Evolutionary conservation across 2,329 filamentous ascomycete species (phyloP), one percentile per base, ranked within the genome.

Genomic region (Trichoderma brevicompactum): DNA sequence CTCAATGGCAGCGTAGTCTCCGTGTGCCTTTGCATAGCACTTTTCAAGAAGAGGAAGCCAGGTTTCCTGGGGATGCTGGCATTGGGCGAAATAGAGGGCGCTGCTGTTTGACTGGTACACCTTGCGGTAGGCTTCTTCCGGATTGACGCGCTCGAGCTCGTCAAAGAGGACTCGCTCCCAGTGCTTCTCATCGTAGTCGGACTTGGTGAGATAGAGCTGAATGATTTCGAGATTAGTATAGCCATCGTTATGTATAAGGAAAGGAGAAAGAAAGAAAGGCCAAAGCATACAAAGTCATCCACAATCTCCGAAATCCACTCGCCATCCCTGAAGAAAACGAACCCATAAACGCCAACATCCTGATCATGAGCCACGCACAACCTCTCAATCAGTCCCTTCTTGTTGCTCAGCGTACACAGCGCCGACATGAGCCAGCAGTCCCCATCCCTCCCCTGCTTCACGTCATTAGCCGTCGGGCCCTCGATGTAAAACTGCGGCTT

Each of bases 381-480:
- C 62, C 80, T 84, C 74, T 93, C 87, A 61, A 95, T 91, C 67
- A 94, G 76, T 0, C 85, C 87, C 19, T 85, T 79, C 75, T 91
- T 91, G 73, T 92, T 92, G 69, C 87, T 89, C 67, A 96, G 82
- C 0, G 91, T 92, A 67, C 89, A 92, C 48, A 96, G 77, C 1
- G 91, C 90, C 7, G 92, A 89, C 80, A 96, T 87, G 65, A 95
- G 86, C 92, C 92, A 96, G 75, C 92, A 96, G 73, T 96, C 91
- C 2, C 92, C 92, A 68, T 89, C 87, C 8, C 85, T 83, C 1
- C 92, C 92, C 75, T 95, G 92, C 38, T 89, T 85, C 19, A 96
- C 89, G 75, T 96, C 92, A 68, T 89, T 89, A 17, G 90, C 89
- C 8, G 87, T 89, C 2, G 91, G 88, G 0, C 90, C 90, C 69